These are phyloP conservation scores for Chenopodium berlandieri DNA, from an alignment of 148 eudicot genomes.

Conservation along the genomic window DNA sequence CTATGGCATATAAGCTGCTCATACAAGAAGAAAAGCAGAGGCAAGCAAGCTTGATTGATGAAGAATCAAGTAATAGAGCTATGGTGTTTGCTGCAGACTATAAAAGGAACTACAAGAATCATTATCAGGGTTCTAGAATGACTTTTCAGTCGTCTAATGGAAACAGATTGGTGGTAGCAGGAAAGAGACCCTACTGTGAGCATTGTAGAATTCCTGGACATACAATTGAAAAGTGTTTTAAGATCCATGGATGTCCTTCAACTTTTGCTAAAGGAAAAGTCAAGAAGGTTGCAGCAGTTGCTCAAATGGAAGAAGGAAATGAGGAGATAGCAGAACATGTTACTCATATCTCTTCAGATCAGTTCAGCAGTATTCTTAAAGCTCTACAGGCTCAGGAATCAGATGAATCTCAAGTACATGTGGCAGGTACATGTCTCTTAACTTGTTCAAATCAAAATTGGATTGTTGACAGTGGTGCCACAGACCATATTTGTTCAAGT, in stretches of 20 bases:
- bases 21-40: background rate
- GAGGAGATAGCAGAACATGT: background rate
- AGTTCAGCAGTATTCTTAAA: no score
- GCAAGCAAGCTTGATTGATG: background rate
- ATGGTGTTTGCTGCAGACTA: background rate
- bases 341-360: background rate
- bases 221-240: background rate
- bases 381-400: background rate
- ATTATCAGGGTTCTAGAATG: background rate
- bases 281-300: background rate
- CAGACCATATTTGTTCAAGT: background rate
- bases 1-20: background rate
- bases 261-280: background rate
- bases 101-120: background rate
- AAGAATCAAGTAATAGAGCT: background rate
- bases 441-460: background rate
- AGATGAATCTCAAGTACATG: background rate
- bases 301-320: background rate
- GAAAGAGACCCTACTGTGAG: background rate
- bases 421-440: background rate
- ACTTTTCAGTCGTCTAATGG: background rate
- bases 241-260: background rate
- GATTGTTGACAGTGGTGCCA: conserved; percentile 4
- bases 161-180: background rate
- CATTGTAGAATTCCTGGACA: background rate